phyloP scores from a whole-genome alignment of 768 basidiomycete genomes.

The Rhodotorula paludigena region DNA sequence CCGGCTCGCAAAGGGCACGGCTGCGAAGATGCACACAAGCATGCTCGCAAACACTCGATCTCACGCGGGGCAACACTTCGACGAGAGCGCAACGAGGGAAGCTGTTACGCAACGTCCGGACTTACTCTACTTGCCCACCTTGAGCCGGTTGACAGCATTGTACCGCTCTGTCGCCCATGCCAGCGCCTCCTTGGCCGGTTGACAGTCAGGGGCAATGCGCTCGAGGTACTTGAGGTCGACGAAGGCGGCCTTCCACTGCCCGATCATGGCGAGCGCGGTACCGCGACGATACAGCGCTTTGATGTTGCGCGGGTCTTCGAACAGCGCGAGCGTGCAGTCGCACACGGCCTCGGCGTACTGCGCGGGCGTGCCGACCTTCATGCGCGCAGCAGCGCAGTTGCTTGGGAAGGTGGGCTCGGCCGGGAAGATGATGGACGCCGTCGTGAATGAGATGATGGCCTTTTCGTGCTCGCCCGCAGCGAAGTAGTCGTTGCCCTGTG shows the following conservation, averaged over 20 bases:
- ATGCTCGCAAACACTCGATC: too few species aligned
- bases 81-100: too few species aligned
- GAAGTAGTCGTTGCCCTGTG: constrained; percentile 34
- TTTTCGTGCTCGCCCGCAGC: constrained; percentile 27
- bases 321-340: constrained; percentile 33
- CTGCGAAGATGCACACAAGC: too few species aligned
- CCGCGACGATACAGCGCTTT: constrained; percentile 37
- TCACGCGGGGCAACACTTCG: too few species aligned
- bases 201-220: constrained; percentile 10
- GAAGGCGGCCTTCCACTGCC: constrained; percentile 28
- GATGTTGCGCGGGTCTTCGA: constrained; percentile 12
- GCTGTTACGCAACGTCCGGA: too few species aligned
- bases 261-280: constrained; percentile 15
- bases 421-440: constrained; percentile 22
- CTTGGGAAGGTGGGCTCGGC: constrained; percentile 12
- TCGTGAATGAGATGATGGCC: constrained; percentile 31
- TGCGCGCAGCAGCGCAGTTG: constrained; percentile 33
- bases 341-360: constrained; percentile 37
- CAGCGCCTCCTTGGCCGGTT: constrained; percentile 27
- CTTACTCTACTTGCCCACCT: not conserved
- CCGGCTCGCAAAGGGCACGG: too few species aligned
- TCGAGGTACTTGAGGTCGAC: constrained; percentile 25
- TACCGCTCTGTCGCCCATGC: constrained; percentile 20
- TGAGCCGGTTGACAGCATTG: not conserved
- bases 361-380: constrained; percentile 28